These are phyloP conservation scores for Noccaea caerulescens DNA, from an alignment of 345 rosid species.

Conservation along the genomic window DNA sequence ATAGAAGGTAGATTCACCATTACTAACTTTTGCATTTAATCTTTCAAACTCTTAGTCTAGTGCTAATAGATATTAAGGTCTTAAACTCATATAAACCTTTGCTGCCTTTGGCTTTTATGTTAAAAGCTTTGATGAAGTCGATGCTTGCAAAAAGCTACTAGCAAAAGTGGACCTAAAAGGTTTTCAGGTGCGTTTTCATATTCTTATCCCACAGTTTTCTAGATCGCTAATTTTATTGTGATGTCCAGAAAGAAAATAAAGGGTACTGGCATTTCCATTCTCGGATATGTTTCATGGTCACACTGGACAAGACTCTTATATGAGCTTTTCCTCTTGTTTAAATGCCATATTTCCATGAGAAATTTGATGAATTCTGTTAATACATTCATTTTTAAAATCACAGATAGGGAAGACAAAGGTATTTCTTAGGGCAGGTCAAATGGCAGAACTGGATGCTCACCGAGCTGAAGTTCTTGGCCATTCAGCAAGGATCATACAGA, in stretches of 20 bases:
- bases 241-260: not conserved
- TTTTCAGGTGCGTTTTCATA: conserved; percentile 63
- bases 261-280: not conserved
- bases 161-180: conserved; percentile 78
- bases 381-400: conserved; percentile 32
- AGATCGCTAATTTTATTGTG: conserved; percentile 17
- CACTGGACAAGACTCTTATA: conserved; percentile 28
- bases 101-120: conserved; percentile 25
- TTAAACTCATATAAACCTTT: conserved; percentile 20
- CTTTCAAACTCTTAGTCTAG: conserved; percentile 18
- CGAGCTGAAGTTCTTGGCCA: conserved; percentile 77
- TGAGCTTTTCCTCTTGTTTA: conserved; percentile 27
- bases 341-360: conserved; percentile 21
- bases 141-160: conserved; percentile 78
- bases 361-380: not conserved
- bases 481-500: conserved; percentile 82
- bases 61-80: conserved; percentile 1
- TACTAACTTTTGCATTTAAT: conserved; percentile 19
- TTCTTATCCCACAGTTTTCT: not conserved
- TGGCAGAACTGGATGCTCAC: conserved; percentile 92
- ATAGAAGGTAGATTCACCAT: conserved; percentile 56
- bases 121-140: conserved; percentile 66
- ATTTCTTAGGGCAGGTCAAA: conserved; percentile 96
- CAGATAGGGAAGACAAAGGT: conserved; percentile 95
- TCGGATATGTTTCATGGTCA: conserved; percentile 20